Evolutionary conservation across 139 green algal species (phyloP).

Genomic region (Ettlia oleoabundans): DNA sequence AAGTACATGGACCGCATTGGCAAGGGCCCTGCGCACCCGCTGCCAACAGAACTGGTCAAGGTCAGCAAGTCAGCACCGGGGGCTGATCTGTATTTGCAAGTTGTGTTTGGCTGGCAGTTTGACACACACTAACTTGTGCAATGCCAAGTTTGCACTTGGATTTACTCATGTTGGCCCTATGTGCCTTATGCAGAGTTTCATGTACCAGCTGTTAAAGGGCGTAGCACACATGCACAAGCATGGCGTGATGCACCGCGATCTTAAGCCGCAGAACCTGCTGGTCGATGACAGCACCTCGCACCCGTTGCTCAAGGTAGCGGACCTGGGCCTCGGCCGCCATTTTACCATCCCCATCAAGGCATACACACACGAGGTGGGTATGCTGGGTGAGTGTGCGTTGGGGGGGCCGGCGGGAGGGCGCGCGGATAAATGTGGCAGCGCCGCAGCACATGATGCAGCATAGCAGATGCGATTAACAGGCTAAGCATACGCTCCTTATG

Average conservation of each 20-base stretch:
- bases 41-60: constrained; percentile 75
- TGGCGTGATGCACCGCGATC: constrained; percentile 96
- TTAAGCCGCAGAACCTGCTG: constrained; percentile 99
- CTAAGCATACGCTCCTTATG: too few species aligned
- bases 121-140: too few species aligned
- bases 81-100: too few species aligned
- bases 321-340: constrained; percentile 94
- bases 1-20: constrained; percentile 97
- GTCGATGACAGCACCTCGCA: constrained; percentile 60
- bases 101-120: too few species aligned
- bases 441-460: too few species aligned
- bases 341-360: constrained; percentile 98
- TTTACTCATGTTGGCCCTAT: not conserved
- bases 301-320: constrained; percentile 93
- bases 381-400: not conserved
- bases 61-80: constrained; percentile 47
- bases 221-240: constrained; percentile 96
- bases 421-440: too few species aligned
- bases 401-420: too few species aligned
- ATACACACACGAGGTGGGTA: constrained; percentile 96
- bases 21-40: constrained; percentile 75
- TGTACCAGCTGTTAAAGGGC: constrained; percentile 97
- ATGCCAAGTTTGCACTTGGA: too few species aligned
- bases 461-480: too few species aligned
- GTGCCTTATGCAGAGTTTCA: constrained; percentile 78